These are phyloP conservation scores for Piloderma croceum DNA, from an alignment of 768 basidiomycete genomes.

Conservation along the genomic window DNA sequence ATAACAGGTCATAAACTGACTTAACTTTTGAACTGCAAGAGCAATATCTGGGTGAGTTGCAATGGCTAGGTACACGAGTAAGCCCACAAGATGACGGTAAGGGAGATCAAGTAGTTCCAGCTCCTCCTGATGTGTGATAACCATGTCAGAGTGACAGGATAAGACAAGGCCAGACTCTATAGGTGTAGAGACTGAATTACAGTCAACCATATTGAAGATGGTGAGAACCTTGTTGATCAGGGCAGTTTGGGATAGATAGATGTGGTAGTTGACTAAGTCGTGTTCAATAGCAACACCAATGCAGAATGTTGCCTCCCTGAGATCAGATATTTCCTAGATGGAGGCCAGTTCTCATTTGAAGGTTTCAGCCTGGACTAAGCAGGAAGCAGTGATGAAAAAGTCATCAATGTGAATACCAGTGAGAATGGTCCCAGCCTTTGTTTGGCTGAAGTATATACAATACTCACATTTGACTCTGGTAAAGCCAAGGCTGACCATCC, in stretches of 20 bases:
- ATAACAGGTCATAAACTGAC: constrained; percentile 21
- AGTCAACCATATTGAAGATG: no score
- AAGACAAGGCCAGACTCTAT: no score
- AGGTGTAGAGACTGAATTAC: no score
- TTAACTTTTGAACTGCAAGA: constrained; percentile 15
- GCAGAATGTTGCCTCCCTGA: constrained; percentile 14
- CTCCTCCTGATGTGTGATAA: not conserved
- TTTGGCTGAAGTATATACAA: constrained; percentile 12
- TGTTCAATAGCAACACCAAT: constrained; percentile 22
- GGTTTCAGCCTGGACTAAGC: constrained; percentile 5
- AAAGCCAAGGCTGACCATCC: constrained; percentile 20
- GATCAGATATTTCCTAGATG: constrained; percentile 21
- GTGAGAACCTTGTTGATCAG: no score
- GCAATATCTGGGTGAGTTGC: constrained; percentile 22
- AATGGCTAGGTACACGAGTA: constrained; percentile 20
- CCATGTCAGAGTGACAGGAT: no score
- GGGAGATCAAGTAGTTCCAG: constrained; percentile 7
- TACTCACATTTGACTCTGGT: constrained; percentile 9
- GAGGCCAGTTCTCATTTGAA: constrained; percentile 17
- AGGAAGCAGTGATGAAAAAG: constrained; percentile 8
- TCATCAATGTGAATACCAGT: constrained; percentile 19
- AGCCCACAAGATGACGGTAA: constrained; percentile 12
- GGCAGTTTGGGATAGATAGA: no score
- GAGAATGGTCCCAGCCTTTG: constrained; percentile 3
- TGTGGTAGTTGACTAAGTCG: no score